Conservation (phyloP, 768 basidiomycete genomes). For the Rubroboletus satanas region DNA sequence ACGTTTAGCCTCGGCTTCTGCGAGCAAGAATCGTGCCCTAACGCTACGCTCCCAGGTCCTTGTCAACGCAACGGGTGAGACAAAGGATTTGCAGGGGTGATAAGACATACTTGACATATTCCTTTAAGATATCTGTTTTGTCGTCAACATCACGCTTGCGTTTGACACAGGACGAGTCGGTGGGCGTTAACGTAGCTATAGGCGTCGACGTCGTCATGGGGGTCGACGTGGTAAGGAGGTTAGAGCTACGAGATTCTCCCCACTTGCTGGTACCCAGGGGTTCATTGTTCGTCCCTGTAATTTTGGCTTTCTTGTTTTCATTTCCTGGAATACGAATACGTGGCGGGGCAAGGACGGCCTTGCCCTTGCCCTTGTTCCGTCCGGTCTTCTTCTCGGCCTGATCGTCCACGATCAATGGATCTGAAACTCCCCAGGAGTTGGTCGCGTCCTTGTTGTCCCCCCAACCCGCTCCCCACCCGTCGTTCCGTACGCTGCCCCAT, state of each 20-base stretch:
- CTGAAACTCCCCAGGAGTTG: slow-evolving; percentile 2
- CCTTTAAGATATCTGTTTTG: slow-evolving; percentile 24
- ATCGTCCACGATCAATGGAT: slow-evolving; percentile 9
- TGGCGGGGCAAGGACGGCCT: slow-evolving; percentile 18
- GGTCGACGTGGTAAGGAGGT: slow-evolving; percentile 3
- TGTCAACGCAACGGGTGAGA: slow-evolving; percentile 2
- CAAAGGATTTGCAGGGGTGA: background rate
- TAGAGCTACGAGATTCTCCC: slow-evolving; percentile 9
- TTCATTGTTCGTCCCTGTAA: slow-evolving; percentile 25
- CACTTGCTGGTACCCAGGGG: slow-evolving; percentile 15
- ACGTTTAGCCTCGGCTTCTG: slow-evolving; percentile 29
- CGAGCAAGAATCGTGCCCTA: slow-evolving; percentile 23
- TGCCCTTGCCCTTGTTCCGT: slow-evolving; percentile 12
- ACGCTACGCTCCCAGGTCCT: slow-evolving; percentile 31
- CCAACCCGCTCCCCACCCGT: slow-evolving; percentile 6
- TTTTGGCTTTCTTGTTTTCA: slow-evolving; percentile 12
- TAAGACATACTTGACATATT: slow-evolving; percentile 28
- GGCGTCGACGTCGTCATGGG: slow-evolving; percentile 12
- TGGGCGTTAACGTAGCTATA: slow-evolving; percentile 11
- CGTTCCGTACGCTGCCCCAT: background rate
- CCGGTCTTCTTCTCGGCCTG: background rate
- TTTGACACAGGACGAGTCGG: slow-evolving; percentile 18
- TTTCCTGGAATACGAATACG: slow-evolving; percentile 23
- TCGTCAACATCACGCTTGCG: slow-evolving; percentile 28
- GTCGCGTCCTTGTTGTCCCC: slow-evolving; percentile 2